Conservation (phyloP, 1,284 basidiomycete genomes). For the Grifola frondosa region DNA sequence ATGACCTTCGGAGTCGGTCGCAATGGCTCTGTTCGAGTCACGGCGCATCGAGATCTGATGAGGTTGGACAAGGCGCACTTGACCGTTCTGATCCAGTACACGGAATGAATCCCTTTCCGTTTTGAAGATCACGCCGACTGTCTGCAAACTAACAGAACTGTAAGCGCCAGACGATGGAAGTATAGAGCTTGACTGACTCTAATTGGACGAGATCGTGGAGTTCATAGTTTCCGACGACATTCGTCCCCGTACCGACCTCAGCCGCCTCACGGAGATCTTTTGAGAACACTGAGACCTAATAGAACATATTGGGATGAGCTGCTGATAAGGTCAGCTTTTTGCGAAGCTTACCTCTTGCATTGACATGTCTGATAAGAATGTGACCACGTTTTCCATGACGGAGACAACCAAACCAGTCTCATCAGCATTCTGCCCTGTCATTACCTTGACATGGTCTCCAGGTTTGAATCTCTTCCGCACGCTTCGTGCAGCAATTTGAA, state of each 20-base stretch:
- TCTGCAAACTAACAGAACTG: constrained; percentile 64
- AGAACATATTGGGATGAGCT: not conserved
- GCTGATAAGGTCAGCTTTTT: not conserved
- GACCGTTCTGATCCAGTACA: constrained; percentile 92
- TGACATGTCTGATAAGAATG: constrained; percentile 96
- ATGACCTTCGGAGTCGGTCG: constrained; percentile 87
- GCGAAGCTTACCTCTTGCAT: constrained; percentile 72
- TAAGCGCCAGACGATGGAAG: constrained; percentile 5
- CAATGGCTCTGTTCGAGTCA: constrained; percentile 83
- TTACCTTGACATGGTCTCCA: constrained; percentile 98
- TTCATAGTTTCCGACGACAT: constrained; percentile 91
- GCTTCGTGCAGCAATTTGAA: constrained; percentile 86
- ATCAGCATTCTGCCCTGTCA: constrained; percentile 91
- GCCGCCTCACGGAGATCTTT: constrained; percentile 98
- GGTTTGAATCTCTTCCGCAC: constrained; percentile 95
- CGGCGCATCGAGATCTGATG: constrained; percentile 93
- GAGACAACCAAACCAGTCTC: constrained; percentile 97
- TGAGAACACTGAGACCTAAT: constrained; percentile 92
- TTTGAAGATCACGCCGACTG: constrained; percentile 96
- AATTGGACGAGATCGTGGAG: constrained; percentile 96
- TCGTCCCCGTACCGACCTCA: constrained; percentile 89
- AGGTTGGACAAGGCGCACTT: constrained; percentile 86
- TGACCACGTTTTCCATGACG: constrained; percentile 88
- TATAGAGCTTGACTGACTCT: constrained; percentile 58
- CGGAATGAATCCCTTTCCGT: constrained; percentile 95